Percentiles rank a stretch among this genome's conserved stretches.
Evolutionary conservation across 2,329 filamentous ascomycete species (phyloP).

Genomic region (Trichoderma sp.): DNA sequence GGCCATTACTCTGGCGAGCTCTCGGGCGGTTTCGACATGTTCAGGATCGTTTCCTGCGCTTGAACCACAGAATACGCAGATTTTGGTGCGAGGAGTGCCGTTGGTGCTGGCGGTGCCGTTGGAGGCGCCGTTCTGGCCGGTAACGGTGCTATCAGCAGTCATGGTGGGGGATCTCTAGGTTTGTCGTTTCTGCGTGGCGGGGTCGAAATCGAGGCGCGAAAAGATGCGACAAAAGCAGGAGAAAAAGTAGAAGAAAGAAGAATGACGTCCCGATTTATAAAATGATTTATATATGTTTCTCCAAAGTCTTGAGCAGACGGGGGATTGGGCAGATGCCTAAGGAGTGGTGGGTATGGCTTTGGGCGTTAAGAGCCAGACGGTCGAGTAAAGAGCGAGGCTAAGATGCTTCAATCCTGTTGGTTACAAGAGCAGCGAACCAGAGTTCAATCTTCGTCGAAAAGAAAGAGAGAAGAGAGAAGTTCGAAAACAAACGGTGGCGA

Average conservation of each 20-base stretch:
- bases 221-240: too few species aligned
- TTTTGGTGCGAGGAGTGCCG: constrained; percentile 56
- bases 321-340: not conserved
- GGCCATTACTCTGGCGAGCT: constrained; percentile 73
- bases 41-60: constrained; percentile 69
- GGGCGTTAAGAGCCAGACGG: not conserved
- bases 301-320: not conserved
- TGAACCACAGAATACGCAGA: constrained; percentile 95
- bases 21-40: constrained; percentile 76
- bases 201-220: not conserved
- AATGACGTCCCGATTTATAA: not conserved
- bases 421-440: not conserved
- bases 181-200: not conserved
- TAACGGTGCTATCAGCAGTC: constrained; percentile 32
- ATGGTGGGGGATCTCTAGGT: constrained; percentile 26
- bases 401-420: not conserved
- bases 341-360: not conserved
- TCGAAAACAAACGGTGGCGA: not conserved
- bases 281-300: not conserved
- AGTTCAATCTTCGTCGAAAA: not conserved
- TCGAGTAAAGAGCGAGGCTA: not conserved
- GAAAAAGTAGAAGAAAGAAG: not conserved
- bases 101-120: constrained; percentile 7
- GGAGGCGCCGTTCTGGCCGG: constrained; percentile 29
- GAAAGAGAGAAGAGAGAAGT: not conserved